Base-by-base conservation (phyloP, 768 basidiomycete genomes). In the Aureoboletus auriporus region DNA sequence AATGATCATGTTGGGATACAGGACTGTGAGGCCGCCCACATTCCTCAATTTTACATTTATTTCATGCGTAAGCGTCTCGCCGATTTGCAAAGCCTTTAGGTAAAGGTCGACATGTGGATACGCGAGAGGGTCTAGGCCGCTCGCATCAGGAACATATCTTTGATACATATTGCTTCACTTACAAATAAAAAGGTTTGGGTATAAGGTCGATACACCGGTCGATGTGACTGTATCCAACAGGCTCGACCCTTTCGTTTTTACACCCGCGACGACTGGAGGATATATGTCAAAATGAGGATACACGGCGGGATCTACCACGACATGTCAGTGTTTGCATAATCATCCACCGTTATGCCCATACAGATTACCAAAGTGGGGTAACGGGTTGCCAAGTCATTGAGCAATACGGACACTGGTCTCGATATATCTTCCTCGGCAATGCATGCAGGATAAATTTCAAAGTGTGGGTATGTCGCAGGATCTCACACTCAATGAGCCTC, bases 21-120 rank as follows among this genome's bases (percentile, higher is more conserved):
- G 30, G 10, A 52, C 41, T 4, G 41, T n/a, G 17, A 53, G 51
- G 28, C 44, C 26, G 17, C 51, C 42, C 11, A 43, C 26, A 34
- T 51, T 44, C 27, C n/a, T 23, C 43, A 53, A 43, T 33, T 17
- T 45, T n/a, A 47, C 45, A 12, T 26, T 40, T 4, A 53, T 13
- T 26, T 26, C 75, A 83, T 37, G 79, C 77, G 20, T 82, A 62
- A 51, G 78, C 72, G 44, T 79, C 66, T 76, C 73, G 5, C 69
- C 64, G 29, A 67, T 63, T 5, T 57, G 59, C 28, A 58, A 42
- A 7, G 49, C 52, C 8, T 54, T 35, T 30, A 74, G 75, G 57
- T 75, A 76, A 9, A 75, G 49, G 17, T 69, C 63, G 28, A 77
- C 62, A 51, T 70, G 51, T 6, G 76, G 75, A 52, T 77, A 76